phyloP scores from a whole-genome alignment of 2,329 filamentous ascomycete species.

The Metarhizium rileyi region DNA sequence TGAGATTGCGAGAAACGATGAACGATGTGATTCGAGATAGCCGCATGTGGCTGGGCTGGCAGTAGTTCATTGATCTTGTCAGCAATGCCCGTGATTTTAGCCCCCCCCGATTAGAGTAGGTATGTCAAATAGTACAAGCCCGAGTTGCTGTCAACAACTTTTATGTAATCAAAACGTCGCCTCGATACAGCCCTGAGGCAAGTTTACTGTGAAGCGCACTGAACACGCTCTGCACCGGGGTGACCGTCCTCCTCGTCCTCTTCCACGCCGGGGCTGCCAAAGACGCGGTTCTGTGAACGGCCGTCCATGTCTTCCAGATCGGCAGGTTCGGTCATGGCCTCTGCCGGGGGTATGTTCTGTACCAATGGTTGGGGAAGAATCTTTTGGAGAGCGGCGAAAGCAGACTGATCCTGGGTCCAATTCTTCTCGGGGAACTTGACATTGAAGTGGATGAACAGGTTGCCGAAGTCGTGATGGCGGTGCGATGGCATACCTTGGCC shows the following conservation, averaged over 20 bases:
- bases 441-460: constrained; percentile 94
- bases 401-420: constrained; percentile 55
- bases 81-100: constrained; percentile 11
- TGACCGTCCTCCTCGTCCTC: constrained; percentile 74
- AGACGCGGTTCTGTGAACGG: constrained; percentile 53
- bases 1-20: constrained; percentile 9
- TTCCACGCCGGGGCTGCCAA: constrained; percentile 51
- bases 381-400: constrained; percentile 70
- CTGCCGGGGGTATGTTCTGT: constrained; percentile 59
- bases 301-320: constrained; percentile 78
- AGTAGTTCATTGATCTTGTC: constrained; percentile 8
- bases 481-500: constrained; percentile 97
- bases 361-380: constrained; percentile 65
- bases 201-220: constrained; percentile 80
- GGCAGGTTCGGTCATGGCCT: constrained; percentile 87
- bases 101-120: neutral
- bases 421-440: constrained; percentile 90
- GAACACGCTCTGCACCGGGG: constrained; percentile 68
- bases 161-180: neutral
- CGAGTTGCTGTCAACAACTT: neutral
- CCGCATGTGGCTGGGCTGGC: constrained; percentile 4
- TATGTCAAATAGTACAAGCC: neutral
- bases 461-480: constrained; percentile 90
- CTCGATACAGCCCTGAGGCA: neutral
- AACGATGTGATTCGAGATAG: constrained; percentile 9